Base-by-base conservation (phyloP, 441 rosid genomes). In the Populus hybrid region DNA sequence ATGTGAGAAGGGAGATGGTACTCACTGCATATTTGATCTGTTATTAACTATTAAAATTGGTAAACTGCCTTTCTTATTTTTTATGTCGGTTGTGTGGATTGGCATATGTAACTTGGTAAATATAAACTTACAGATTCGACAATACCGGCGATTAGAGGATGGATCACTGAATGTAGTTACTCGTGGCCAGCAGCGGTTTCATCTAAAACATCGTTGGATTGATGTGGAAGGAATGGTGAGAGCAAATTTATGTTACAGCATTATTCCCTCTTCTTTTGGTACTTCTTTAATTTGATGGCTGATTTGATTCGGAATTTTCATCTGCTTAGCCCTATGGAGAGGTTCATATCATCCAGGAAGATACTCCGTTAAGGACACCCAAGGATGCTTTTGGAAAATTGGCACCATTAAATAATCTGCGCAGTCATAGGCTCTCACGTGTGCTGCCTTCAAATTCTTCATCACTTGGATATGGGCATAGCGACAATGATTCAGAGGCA, bases 201-300 rank as follows among this genome's bases (percentile, higher is more conserved):
- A 80, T 77, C 72, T 95, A 75, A 90, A 76, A 84, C 94, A 91
- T 28, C 85, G 86, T 64, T 94, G 97, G 97, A 87, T 86, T 80
- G 99, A 94, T 77, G 93, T 61, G n/a, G 98, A 90, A 84, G 95
- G 98, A 89, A 93, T 87, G 86, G 99, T 94, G 85, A 83, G 94
- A 81, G 71, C 46, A 38, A 12, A 63, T 70, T 76, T 67, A 8
- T 76, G 16, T 72, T 81, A 70, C n/a, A 20, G 18, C 64, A 30
- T 40, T 40, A 12, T 77, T 77, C 72, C 53, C 67, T 42, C 30
- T 68, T 79, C 8, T 46, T 67, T 26, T 50, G 12, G 36, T 71
- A 8, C 32, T 5, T 69, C 9, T 32, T 59, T 53, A 35, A 36
- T 42, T 42, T 77, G 20, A 65, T 71, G 67, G 74, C 74, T 77